Base-by-base conservation (phyloP, 768 basidiomycete genomes). In the Rhodotorula taiwanensis region DNA sequence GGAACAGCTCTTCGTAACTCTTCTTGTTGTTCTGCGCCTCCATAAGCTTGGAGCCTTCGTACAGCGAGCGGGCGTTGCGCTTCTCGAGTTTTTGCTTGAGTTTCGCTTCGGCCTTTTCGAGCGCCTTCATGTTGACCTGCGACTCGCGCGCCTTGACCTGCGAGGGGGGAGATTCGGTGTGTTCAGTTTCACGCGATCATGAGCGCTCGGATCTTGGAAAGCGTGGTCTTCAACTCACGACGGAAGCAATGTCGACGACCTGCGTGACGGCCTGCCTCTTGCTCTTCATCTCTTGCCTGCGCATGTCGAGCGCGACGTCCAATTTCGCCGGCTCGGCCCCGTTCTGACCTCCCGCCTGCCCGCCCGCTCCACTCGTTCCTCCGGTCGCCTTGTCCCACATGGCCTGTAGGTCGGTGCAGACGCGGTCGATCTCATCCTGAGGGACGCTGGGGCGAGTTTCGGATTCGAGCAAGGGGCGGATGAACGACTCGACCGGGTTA, bases 11-110 rank as follows among this genome's bases (percentile, higher is more conserved):
- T 74, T 98, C 94, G 77, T 97, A 98, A 25, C 86, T 83, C 87
- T 97, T 91, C 86, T 98, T 71, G 78, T 91, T 92, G 76, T 86
- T 84, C 76, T 89, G 86, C 69, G 90, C 86, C 73, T 95, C 91
- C 58, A 99, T 80, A 36, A 99, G 79, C 76, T 95, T 98, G 13
- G 90, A 93, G 13, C 95, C 94, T 74, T 98, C 94, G 75, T 95
- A 99, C 42, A 95, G 80, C 77, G 90, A 88, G 70, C 88, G 79
- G 58, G 85, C 82, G 4, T 89, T 80, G n/a, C 95, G 83, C 77
- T 98, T 99, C 77, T 97, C 92, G 69, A 97, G 93, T 77, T 99
- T 99, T 33, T 91, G 91, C 87, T 89, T 86, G 71, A 98, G 83
- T 76, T 99, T 99, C 2, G 91, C 90, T 76, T 99, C 95, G 71